Base-by-base conservation (phyloP, 805 yeast genomes). In the Myxozyma mucilagina region DNA sequence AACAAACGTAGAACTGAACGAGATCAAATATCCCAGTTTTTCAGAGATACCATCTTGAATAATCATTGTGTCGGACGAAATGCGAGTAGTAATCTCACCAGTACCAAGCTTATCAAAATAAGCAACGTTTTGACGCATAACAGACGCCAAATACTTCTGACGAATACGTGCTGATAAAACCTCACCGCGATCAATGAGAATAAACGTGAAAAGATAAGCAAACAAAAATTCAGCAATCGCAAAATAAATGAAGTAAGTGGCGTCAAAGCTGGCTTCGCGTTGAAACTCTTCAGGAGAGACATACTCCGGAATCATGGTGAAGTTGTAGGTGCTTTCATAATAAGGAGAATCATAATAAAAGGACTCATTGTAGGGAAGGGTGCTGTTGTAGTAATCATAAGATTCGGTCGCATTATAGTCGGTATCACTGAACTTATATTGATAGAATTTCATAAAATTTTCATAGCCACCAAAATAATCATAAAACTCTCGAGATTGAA, bases 21-120 rank as follows among this genome's bases (percentile, higher is more conserved):
- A 70, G 29, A 74, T 65, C 47, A 76, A 71, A 44, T 72, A 69
- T 13, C 80, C 80, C 3, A 74, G 69, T 61, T 77, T 77, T 67
- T 77, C 79, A 35, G 77, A 72, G 58, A 77, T 75, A 31, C 79
- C 80, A 41, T 75, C 79, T 64, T 78, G 80, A 49, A 77, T 74
- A 52, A 71, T 61, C 52, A 73, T 70, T 16, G 79, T 76, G 54
- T 76, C 79, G 24, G 74, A 72, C 47, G 79, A 75, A 67, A 77
- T 77, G 11, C 80, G 74, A 8, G 79, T 74, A 10, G 79, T 74
- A 39, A 77, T 76, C 59, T 75, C 77, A 10, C 80, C 80, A n/a
- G 79, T 73, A 9, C 80, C 80, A n/a, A 77, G 67, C 41, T 70
- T 68, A 65, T 77, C 80, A 59, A 77, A 78, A 60, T 73, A 78